These are phyloP conservation scores for Mrakia blollopis DNA, from an alignment of 768 basidiomycete genomes.

Conservation along the genomic window DNA sequence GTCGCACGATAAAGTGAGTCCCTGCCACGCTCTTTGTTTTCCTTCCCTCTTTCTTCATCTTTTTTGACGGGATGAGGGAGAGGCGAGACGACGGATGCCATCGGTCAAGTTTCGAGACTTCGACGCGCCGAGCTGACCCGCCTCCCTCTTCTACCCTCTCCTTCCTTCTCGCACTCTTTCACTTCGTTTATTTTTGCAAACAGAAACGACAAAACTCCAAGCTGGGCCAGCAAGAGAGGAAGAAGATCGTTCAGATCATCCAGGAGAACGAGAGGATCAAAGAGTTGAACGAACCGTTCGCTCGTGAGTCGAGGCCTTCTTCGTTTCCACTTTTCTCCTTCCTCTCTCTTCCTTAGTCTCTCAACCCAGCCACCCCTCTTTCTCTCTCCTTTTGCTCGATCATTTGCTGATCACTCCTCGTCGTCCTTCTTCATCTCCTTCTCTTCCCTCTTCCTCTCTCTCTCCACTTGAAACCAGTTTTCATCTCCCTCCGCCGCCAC, in stretches of 20 bases:
- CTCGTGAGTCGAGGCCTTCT: not conserved
- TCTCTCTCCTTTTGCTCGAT: not conserved
- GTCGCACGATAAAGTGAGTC: too few relatives aligned
- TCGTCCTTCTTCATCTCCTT: not conserved
- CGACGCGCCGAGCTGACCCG: too few relatives aligned
- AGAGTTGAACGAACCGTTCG: conserved; percentile 18
- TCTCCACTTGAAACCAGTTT: not conserved
- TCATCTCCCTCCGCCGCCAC: conserved; percentile 9
- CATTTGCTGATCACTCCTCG: not conserved
- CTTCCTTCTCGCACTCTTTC: too few relatives aligned
- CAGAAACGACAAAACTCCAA: conserved; percentile 11
- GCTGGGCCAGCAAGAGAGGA: not conserved
- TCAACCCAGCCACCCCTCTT: too few relatives aligned
- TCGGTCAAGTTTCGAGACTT: too few relatives aligned
- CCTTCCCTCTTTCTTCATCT: too few relatives aligned
- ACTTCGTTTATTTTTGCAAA: too few relatives aligned
- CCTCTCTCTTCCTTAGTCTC: not conserved
- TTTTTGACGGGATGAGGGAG: too few relatives aligned
- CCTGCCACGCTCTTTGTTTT: too few relatives aligned
- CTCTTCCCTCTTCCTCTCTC: not conserved
- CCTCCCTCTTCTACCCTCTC: too few relatives aligned
- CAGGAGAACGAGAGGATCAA: not conserved
- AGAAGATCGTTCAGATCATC: not conserved
- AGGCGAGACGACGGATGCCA: too few relatives aligned
- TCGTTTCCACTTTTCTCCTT: not conserved